Evolutionary conservation across 106 monocot genomes (phyloP).

Genomic region (Vanilla planifolia): DNA sequence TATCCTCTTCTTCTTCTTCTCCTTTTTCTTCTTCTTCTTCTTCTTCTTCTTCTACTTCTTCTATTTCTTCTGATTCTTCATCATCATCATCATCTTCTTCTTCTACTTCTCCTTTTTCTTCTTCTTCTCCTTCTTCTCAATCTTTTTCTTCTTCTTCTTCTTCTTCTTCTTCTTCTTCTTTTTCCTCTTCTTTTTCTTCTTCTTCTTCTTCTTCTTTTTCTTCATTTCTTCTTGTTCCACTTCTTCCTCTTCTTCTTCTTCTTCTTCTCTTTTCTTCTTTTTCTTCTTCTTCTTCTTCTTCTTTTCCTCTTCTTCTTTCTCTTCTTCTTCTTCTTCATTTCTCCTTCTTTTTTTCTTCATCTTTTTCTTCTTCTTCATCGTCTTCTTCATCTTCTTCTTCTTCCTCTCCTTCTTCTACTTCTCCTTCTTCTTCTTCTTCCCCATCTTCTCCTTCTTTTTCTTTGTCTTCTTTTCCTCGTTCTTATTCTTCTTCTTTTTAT

Average conservation of each 20-base stretch:
- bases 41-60: background rate
- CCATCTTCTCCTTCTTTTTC: too few species aligned
- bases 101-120: background rate
- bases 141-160: too few species aligned
- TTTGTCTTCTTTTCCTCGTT: too few species aligned
- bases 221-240: background rate
- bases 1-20: too few species aligned
- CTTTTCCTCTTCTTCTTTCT: background rate
- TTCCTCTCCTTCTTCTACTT: background rate
- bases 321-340: background rate
- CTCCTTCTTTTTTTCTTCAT: too few species aligned
- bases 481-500: too few species aligned
- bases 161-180: background rate
- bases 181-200: background rate
- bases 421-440: too few species aligned
- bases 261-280: background rate
- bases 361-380: too few species aligned
- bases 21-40: background rate
- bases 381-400: too few species aligned
- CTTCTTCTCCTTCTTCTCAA: too few species aligned
- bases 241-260: background rate
- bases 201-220: background rate
- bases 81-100: too few species aligned
- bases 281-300: background rate
- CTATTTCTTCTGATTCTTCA: too few species aligned